phyloP scores from a whole-genome alignment of 495 filamentous ascomycete species.

The Glutinoglossum americanum region DNA sequence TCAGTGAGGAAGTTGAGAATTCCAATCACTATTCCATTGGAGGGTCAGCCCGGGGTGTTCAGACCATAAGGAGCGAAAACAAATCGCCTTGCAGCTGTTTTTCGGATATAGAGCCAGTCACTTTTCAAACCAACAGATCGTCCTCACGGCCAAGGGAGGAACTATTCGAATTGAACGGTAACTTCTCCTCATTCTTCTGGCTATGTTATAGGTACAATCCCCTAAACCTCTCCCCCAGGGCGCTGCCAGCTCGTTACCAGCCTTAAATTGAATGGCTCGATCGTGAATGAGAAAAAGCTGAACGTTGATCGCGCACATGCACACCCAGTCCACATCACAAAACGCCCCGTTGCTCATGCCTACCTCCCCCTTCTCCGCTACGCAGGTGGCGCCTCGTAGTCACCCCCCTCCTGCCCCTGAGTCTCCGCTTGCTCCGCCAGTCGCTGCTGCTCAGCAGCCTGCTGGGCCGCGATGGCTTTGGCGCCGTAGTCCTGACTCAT shows the following conservation, averaged over 20 bases:
- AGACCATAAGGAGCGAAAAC: too few species aligned
- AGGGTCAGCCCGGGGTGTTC: too few species aligned
- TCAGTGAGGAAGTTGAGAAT: too few species aligned
- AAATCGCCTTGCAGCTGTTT: too few species aligned
- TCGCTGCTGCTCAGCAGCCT: constrained; percentile 54
- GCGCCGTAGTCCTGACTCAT: constrained; percentile 96
- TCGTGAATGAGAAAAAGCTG: background rate
- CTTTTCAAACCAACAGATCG: too few species aligned
- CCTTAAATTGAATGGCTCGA: background rate
- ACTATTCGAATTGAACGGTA: background rate
- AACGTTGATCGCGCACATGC: background rate
- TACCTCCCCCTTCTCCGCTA: background rate
- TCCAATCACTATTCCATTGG: too few species aligned
- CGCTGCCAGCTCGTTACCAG: background rate
- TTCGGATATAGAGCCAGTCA: too few species aligned
- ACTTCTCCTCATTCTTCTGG: background rate
- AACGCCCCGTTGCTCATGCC: background rate
- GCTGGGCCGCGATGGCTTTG: constrained; percentile 76
- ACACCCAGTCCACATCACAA: background rate
- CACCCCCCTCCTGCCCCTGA: constrained; percentile 16
- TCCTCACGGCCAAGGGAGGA: too few species aligned
- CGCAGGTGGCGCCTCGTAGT: background rate
- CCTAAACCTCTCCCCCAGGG: background rate
- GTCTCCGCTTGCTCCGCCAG: constrained; percentile 36
- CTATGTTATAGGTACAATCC: background rate